Evolutionary conservation across 345 rosid species (phyloP), one percentile per base, ranked within the genome.

Genomic region (Rhodamnia rubescens): DNA sequence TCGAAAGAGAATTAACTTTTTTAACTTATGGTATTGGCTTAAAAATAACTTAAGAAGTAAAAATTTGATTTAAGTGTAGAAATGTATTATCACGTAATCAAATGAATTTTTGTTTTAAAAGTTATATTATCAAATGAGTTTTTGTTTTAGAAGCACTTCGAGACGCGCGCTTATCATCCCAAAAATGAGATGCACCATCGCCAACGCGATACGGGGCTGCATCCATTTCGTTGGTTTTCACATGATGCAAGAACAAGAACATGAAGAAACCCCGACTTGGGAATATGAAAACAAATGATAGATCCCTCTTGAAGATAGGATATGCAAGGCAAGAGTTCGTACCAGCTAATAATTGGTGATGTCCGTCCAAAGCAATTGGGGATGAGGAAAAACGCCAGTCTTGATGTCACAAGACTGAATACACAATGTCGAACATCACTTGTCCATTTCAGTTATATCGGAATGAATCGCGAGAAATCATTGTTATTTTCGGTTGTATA

Each of bases 401-500:
- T 2, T 16, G 44, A 64, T 0, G 78, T 64, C 5, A 18, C 24
- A 64, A 8, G 78, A 32, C 1, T 16, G 6, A 64, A 64, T 16
- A 3, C 6, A 44, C 44, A 2, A 61, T 61, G 74, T 7, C 11
- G 2, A n/a, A 12, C 12, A 7, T 14, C 21, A 64, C 3, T 10
- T 8, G 78, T 32, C 12, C 3, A 0, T 64, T 27, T 16, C 16
- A 59, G 6, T 59, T 16, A 32, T 64, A 13, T 16, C 1, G 3
- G 0, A 64, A 3, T 32, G 11, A 29, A 29, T 64, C 2, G 0
- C 8, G 11, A 29, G 1, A 64, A 1, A 1, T 14, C 7, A 7
- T 61, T 7, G 7, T 15, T 15, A 16, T 29, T 64, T 15, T 7
- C n/a, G n/a, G n/a, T n/a, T n/a, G n/a, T n/a, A n/a, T n/a, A n/a